Evolutionary conservation across 2,329 filamentous ascomycete genomes (phyloP), one percentile per base, ranked within the genome.

Genomic region (Xylogone sp.): DNA sequence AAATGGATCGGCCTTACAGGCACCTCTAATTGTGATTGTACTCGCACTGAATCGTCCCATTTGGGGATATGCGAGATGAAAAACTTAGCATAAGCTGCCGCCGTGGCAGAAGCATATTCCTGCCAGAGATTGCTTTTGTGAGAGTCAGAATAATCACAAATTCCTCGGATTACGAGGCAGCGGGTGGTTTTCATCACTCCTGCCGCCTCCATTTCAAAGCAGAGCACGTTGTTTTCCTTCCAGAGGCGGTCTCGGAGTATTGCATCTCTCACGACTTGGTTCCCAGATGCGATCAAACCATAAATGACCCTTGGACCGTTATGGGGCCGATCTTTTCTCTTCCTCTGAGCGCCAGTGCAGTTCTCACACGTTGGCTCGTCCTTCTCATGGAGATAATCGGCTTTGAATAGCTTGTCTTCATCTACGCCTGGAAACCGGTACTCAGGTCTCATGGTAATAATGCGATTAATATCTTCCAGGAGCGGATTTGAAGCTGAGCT

Each of bases 241-340:
- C 29, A 42, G 42, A 10, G 22, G 21, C 24, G 2, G 9, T 43
- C 10, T 20, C 48, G 7, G 27, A 13, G 7, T 31, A 8, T 31
- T 13, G 27, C 7, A 18, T 65, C 61, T 49, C 61, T 62, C 48
- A 68, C 58, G 0, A 69, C 50, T 45, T 64, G 68, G 0, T 69
- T 62, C 0, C 67, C 65, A 6, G 59, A 62, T n/a, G 57, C 59
- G 44, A 62, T 57, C 3, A 57, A 34, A 42, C 59, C 57, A 52
- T 62, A 62, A 56, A 62, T 60, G 47, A 63, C 13, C 8, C 8
- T 31, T 31, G 27, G 27, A 31, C 13, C 8, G 27, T 31, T 51
- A 46, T 50, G 46, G 21, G 55, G 55, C 24, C 53, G 29, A 31
- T 53, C 47, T 21, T 27, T 43, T 42, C 20, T 39, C 9, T 27